phyloP scores from a whole-genome alignment of 192 early-diverging fungal genomes.

The Podila clonocystis region DNA sequence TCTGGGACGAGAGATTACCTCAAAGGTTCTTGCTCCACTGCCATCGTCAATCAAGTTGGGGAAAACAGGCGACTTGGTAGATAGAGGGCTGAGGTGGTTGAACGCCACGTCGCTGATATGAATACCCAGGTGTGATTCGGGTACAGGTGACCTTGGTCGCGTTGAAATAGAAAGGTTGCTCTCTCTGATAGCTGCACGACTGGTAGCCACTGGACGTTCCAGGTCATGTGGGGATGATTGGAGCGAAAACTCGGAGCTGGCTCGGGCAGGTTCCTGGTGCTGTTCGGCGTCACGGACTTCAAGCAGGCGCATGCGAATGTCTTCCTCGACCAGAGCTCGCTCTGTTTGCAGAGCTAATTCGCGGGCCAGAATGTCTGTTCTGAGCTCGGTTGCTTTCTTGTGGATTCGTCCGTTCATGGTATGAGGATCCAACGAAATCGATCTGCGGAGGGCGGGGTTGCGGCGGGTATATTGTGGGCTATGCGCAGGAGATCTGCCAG shows the following conservation, averaged over 20 bases:
- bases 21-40: constrained; percentile 5
- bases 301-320: constrained; percentile 11
- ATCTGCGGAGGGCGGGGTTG: constrained; percentile 29
- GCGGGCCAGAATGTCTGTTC: constrained; percentile 10
- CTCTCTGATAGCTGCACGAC: background rate
- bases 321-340: constrained; percentile 14
- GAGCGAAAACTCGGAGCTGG: constrained; percentile 36
- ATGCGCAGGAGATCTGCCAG: background rate
- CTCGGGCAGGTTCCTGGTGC: constrained; percentile 29
- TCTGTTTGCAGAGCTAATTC: constrained; percentile 18
- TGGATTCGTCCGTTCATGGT: constrained; percentile 7
- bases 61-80: background rate
- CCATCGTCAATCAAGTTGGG: background rate
- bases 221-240: constrained; percentile 31
- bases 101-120: background rate
- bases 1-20: constrained; percentile 28
- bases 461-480: constrained; percentile 6
- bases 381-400: background rate
- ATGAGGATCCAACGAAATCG: constrained; percentile 19
- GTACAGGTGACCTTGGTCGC: background rate
- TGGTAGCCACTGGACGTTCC: constrained; percentile 5
- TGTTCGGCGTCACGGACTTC: constrained; percentile 17
- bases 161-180: constrained; percentile 7
- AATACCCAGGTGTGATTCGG: background rate
- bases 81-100: constrained; percentile 2